Conservation (phyloP, 768 basidiomycete species). For the Peribolospora kevripleyi region DNA sequence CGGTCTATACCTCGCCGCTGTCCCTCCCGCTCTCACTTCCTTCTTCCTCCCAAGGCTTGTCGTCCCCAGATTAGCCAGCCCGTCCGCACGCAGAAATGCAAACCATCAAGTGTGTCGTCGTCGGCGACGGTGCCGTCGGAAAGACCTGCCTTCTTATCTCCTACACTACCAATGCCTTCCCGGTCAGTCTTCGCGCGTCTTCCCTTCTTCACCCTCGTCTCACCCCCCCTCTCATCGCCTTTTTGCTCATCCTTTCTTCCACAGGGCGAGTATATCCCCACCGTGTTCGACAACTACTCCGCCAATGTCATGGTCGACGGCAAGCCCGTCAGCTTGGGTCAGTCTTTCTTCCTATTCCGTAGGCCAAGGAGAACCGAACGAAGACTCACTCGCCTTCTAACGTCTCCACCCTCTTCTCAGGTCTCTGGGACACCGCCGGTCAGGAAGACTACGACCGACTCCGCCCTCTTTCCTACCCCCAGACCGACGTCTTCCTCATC, state of each 20-base stretch:
- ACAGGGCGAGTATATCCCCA: slow-evolving; percentile 90
- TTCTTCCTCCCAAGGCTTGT: background rate
- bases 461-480: slow-evolving; percentile 90
- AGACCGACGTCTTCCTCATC: slow-evolving; percentile 97
- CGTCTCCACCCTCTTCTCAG: background rate
- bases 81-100: slow-evolving; percentile 12
- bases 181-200: slow-evolving; percentile 21
- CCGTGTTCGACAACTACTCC: slow-evolving; percentile 88
- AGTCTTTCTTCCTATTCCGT: slow-evolving; percentile 16
- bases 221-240: background rate
- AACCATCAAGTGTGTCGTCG: slow-evolving; percentile 23
- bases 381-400: background rate
- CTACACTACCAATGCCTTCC: slow-evolving; percentile 95
- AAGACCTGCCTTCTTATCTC: slow-evolving; percentile 95
- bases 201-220: background rate
- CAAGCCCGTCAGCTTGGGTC: slow-evolving; percentile 84
- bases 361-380: no score
- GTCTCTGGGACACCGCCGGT: slow-evolving; percentile 97
- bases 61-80: no score
- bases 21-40: background rate
- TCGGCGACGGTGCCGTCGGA: slow-evolving; percentile 26
- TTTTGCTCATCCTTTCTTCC: background rate
- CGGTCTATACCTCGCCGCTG: background rate
- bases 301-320: slow-evolving; percentile 98
- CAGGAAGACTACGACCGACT: slow-evolving; percentile 98